Conservation (phyloP, 2,329 filamentous ascomycete genomes). For the Scytalidium lignicola region DNA sequence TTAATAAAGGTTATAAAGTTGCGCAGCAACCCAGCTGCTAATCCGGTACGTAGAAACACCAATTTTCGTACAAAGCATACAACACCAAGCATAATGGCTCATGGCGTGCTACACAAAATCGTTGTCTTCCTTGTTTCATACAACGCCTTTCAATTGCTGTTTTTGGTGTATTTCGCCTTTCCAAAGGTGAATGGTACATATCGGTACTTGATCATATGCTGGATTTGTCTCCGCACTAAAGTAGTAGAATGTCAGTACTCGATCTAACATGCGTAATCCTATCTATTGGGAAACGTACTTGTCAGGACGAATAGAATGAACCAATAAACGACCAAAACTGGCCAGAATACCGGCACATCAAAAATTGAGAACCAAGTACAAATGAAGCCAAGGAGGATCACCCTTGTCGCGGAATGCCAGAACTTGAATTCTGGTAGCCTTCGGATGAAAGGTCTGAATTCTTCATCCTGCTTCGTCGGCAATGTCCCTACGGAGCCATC, state of each 20-base stretch:
- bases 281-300: constrained; percentile 56
- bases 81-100: not conserved
- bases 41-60: not conserved
- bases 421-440: constrained; percentile 99
- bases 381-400: constrained; percentile 73
- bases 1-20: not conserved
- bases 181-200: constrained; percentile 92
- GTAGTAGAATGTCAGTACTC: constrained; percentile 8
- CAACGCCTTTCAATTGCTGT: constrained; percentile 35
- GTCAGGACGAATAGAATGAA: constrained; percentile 93
- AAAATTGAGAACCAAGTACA: constrained; percentile 95
- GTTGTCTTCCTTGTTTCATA: not conserved
- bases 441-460: constrained; percentile 96
- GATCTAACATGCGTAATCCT: not conserved
- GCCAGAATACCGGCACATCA: constrained; percentile 98
- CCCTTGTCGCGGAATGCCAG: constrained; percentile 93
- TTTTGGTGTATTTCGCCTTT: constrained; percentile 75
- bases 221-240: constrained; percentile 95
- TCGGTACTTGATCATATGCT: constrained; percentile 99
- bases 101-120: not conserved
- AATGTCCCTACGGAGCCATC: constrained; percentile 78
- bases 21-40: not conserved
- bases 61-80: not conserved
- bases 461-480: constrained; percentile 92
- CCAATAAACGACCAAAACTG: constrained; percentile 97